A percentile compares a stretch with the other conserved stretches of the same genome.
phyloP scores from a whole-genome alignment of 495 filamentous ascomycete genomes.

The Penicillium egyptiacum region DNA sequence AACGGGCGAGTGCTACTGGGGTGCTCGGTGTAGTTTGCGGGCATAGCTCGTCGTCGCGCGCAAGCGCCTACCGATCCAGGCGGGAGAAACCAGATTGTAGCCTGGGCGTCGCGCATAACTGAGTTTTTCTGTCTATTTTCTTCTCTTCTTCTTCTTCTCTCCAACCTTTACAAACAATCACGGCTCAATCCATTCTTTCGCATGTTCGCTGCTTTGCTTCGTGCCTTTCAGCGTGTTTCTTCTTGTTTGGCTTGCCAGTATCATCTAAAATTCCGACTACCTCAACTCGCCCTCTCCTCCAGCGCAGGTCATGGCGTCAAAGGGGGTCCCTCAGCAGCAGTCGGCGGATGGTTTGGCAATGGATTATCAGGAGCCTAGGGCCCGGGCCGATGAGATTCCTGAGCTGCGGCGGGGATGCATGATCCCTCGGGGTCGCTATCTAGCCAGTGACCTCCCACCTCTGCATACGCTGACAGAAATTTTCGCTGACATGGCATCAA shows the following conservation, averaged over 20 bases:
- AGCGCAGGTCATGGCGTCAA: conserved; percentile 1
- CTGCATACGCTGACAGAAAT: conserved; percentile 50
- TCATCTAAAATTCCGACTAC: neutral
- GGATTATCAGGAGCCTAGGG: conserved; percentile 1
- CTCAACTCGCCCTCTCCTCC: neutral
- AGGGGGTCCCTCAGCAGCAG: neutral
- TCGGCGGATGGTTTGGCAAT: conserved; percentile 12
- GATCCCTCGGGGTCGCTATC: conserved; percentile 11
- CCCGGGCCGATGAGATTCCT: conserved; percentile 16
- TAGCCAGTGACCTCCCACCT: conserved; percentile 43
- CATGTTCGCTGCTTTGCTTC: neutral
- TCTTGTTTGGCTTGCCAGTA: neutral
- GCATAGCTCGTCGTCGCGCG: too few species aligned
- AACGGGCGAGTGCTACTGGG: neutral
- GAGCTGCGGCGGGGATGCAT: conserved; percentile 12
- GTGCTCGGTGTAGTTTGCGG: neutral
- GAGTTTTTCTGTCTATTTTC: neutral
- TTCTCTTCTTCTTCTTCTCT: neutral
- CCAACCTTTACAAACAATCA: neutral
- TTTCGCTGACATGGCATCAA: conserved; percentile 45
- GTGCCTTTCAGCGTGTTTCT: neutral
- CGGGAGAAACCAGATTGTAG: neutral
- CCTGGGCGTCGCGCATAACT: neutral
- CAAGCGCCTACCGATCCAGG: neutral
- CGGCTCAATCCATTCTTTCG: neutral